Percentiles rank a stretch among this genome's conserved stretches.
phyloP scores from a whole-genome alignment of 495 filamentous ascomycete genomes.

The Amorphotheca resinae region DNA sequence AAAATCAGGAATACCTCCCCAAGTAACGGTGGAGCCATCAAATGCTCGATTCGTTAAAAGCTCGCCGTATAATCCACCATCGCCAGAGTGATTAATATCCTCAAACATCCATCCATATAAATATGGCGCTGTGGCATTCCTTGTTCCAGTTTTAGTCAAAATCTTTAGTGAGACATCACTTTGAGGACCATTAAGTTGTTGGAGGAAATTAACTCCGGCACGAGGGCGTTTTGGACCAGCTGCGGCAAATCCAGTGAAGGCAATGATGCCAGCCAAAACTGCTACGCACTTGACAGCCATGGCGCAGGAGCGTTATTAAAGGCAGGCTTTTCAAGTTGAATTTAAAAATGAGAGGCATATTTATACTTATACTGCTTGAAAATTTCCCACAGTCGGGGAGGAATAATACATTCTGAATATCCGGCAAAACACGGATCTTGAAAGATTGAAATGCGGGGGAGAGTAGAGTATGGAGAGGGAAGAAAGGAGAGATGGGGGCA shows the following conservation, averaged over 20 bases:
- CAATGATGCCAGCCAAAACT: background rate
- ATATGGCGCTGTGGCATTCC: conserved; percentile 9
- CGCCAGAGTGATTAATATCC: conserved; percentile 65
- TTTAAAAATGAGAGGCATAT: background rate
- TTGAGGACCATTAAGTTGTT: background rate
- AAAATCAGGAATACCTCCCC: background rate
- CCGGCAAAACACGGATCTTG: background rate
- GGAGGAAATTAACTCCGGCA: background rate
- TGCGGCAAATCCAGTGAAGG: background rate
- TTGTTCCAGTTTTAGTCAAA: conserved; percentile 1
- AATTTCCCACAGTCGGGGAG: too few species aligned
- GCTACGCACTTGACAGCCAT: background rate
- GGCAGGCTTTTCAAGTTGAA: background rate
- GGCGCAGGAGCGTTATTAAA: background rate
- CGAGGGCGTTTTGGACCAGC: conserved; percentile 5
- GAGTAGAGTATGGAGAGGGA: background rate
- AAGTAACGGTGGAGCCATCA: conserved; percentile 4
- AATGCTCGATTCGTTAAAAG: conserved; percentile 66
- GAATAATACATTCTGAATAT: too few species aligned
- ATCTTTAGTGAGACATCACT: conserved; percentile 4
- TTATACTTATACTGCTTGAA: background rate
- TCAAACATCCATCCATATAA: conserved; percentile 21
- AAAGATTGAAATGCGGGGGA: background rate
- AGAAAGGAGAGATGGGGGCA: background rate
- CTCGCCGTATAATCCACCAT: conserved; percentile 68